A percentile compares a stretch with the other conserved stretches of the same genome.
Evolutionary conservation across 139 green algal species (phyloP).

Genomic region (Micromonas pusilla): DNA sequence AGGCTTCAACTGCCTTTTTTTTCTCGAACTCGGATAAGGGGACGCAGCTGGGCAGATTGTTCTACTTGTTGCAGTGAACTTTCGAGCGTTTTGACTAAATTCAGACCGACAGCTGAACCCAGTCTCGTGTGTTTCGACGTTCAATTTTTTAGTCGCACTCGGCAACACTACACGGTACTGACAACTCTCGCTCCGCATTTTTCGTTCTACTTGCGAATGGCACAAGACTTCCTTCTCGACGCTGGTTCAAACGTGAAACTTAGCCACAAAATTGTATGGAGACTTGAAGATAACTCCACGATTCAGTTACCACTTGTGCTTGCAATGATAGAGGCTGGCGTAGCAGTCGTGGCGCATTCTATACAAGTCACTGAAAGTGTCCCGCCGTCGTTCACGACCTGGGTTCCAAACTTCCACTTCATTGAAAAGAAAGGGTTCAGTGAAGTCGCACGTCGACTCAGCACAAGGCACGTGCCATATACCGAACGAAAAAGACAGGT

Average conservation of each 20-base stretch:
- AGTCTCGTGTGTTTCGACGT: neutral
- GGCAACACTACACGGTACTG: neutral
- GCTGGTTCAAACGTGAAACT: neutral
- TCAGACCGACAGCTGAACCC: too few relatives aligned
- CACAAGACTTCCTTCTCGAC: neutral
- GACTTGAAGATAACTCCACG: neutral
- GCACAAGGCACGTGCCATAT: too few relatives aligned
- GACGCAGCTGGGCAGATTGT: too few relatives aligned
- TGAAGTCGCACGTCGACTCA: neutral
- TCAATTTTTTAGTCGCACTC: neutral
- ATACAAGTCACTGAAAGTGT: neutral
- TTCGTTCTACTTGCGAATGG: neutral
- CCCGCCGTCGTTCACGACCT: neutral
- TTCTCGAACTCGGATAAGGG: too few relatives aligned
- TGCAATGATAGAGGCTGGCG: neutral
- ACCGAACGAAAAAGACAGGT: neutral
- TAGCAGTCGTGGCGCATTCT: neutral
- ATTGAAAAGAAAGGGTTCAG: conserved; percentile 1
- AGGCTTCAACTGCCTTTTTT: too few relatives aligned
- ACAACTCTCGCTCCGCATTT: neutral
- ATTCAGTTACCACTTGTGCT: neutral
- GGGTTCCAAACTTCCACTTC: conserved; percentile 15
- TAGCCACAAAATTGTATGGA: neutral
- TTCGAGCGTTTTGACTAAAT: too few relatives aligned
- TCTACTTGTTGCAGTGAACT: too few relatives aligned